These are phyloP conservation scores for Plasmodium vinckei DNA, from an alignment of 169 alveolate species.

Conservation along the genomic window DNA sequence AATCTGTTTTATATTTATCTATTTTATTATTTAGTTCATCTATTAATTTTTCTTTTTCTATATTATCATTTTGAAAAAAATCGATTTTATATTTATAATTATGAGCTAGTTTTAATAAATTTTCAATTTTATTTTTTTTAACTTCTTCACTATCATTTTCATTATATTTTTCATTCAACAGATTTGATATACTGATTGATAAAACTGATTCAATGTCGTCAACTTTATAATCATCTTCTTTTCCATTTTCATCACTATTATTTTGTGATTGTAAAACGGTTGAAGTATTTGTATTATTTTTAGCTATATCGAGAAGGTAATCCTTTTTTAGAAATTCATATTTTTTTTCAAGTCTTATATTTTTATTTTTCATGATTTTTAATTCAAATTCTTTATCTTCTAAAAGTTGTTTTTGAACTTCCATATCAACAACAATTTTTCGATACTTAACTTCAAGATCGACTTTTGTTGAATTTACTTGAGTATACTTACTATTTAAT, in stretches of 20 bases:
- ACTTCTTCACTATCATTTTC: neutral
- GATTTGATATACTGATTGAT: no score
- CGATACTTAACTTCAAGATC: constrained; percentile 50
- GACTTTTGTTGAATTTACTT: constrained; percentile 33
- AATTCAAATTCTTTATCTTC: constrained; percentile 58
- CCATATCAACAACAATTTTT: constrained; percentile 18
- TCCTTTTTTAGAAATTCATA: constrained; percentile 46
- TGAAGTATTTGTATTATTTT: neutral
- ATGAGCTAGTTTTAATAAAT: neutral
- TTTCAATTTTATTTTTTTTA: neutral
- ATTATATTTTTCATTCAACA: neutral
- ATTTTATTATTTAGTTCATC: constrained; percentile 35
- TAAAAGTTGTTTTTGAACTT: constrained; percentile 12
- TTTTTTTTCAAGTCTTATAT: constrained; percentile 26
- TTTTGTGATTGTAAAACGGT: neutral
- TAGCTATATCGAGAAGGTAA: constrained; percentile 1
- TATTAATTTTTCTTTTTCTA: constrained; percentile 60
- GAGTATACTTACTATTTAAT: constrained; percentile 33
- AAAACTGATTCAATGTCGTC: neutral
- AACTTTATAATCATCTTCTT: neutral
- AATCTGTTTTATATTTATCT: constrained; percentile 45
- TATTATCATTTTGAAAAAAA: constrained; percentile 18
- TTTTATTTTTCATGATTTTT: constrained; percentile 32
- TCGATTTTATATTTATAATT: constrained; percentile 46
- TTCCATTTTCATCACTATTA: neutral